Conservation (phyloP, 768 basidiomycete species). For the Termitomyces heimii region DNA sequence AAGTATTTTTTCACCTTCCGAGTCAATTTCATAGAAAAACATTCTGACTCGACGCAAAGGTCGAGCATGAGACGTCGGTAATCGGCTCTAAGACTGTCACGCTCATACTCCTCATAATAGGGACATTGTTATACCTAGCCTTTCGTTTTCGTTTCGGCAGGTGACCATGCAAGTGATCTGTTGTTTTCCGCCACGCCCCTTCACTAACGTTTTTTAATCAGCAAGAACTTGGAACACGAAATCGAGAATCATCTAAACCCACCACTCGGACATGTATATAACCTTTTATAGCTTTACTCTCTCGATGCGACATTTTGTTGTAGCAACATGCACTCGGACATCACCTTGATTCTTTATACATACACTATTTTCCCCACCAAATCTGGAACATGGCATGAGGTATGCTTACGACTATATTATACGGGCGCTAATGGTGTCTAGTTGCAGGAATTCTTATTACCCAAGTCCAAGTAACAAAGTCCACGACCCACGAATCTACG, state of each 20-base stretch:
- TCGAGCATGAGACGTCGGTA: slow-evolving; percentile 69
- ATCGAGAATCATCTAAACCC: too few species aligned
- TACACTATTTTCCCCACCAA: too few species aligned
- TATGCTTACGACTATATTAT: neutral
- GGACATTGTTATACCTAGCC: slow-evolving; percentile 33
- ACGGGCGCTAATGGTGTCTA: neutral
- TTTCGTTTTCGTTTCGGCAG: slow-evolving; percentile 34
- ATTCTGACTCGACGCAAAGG: slow-evolving; percentile 29
- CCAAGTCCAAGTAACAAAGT: neutral
- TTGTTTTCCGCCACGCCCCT: neutral
- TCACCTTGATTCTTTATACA: neutral
- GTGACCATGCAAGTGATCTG: neutral
- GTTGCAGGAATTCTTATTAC: neutral
- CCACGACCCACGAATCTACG: too few species aligned
- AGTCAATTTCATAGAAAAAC: neutral
- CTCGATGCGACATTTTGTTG: neutral
- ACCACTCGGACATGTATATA: neutral
- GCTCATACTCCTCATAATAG: slow-evolving; percentile 31
- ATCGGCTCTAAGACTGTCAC: slow-evolving; percentile 44
- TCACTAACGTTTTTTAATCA: neutral
- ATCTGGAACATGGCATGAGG: neutral
- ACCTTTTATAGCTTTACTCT: neutral
- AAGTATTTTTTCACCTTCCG: slow-evolving; percentile 11
- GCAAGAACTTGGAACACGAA: neutral
- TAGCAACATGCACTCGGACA: neutral